Conservation (phyloP, 164 flowering plant genomes). For the Protea cynaroides region DNA sequence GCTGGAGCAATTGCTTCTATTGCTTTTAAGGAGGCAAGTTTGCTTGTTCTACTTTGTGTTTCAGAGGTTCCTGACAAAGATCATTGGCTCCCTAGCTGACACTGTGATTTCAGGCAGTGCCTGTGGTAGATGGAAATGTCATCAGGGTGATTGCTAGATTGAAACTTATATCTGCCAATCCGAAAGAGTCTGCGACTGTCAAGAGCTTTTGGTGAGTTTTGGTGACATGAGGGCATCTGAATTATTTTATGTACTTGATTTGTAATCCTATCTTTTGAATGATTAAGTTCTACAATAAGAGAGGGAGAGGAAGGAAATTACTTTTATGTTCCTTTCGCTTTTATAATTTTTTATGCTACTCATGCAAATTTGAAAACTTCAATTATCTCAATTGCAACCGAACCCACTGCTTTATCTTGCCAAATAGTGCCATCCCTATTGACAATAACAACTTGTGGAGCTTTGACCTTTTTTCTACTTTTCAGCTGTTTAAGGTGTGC, state of each 20-base stretch:
- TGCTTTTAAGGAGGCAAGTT: constrained; percentile 69
- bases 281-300: not conserved
- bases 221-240: not conserved
- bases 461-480: no score
- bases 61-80: not conserved
- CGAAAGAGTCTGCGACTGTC: constrained; percentile 50
- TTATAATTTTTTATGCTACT: no score
- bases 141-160: constrained; percentile 78
- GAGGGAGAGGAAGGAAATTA: not conserved
- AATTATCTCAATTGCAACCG: no score
- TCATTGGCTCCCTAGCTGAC: not conserved
- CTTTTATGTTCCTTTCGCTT: not conserved
- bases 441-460: no score
- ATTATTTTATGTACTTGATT: not conserved
- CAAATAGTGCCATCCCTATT: no score
- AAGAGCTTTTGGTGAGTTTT: constrained; percentile 69
- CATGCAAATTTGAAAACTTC: no score
- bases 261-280: not conserved
- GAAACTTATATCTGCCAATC: constrained; percentile 78
- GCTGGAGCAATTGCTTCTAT: constrained; percentile 98
- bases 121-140: constrained; percentile 96
- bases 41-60: not conserved
- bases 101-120: constrained; percentile 57
- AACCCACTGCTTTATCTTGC: no score
- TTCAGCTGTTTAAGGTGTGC: no score